Percentiles rank a stretch among this genome's conserved stretches.
phyloP scores from a whole-genome alignment of 2,329 filamentous ascomycete species.

The Cylindrodendrum hubeiense region DNA sequence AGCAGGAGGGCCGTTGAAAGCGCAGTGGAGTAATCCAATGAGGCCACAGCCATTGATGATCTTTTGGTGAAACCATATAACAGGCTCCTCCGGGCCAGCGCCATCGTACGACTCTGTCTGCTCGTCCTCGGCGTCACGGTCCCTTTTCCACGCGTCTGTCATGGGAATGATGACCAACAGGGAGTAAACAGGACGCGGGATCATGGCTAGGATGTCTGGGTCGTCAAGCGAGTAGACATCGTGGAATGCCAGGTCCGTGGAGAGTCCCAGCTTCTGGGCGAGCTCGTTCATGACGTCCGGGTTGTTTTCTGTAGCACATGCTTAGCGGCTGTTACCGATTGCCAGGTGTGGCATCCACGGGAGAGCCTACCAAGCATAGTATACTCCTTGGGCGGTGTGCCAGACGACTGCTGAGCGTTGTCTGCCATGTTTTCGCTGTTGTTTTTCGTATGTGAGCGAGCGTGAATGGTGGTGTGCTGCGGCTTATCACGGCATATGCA shows the following conservation, averaged over 20 bases:
- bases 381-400: neutral
- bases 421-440: neutral
- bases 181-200: slow-evolving; percentile 85
- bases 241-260: slow-evolving; percentile 76
- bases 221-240: slow-evolving; percentile 90
- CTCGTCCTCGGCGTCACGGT: neutral
- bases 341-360: neutral
- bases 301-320: slow-evolving; percentile 59
- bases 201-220: slow-evolving; percentile 80
- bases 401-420: neutral
- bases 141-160: slow-evolving; percentile 76
- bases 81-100: slow-evolving; percentile 41
- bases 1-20: slow-evolving; percentile 65
- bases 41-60: slow-evolving; percentile 80
- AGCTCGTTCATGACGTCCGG: slow-evolving; percentile 85
- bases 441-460: neutral
- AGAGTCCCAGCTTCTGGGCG: slow-evolving; percentile 81
- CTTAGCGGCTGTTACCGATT: neutral
- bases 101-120: slow-evolving; percentile 9
- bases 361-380: slow-evolving; percentile 7
- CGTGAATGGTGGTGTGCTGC: no score
- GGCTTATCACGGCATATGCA: no score
- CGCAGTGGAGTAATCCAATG: slow-evolving; percentile 74
- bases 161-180: slow-evolving; percentile 89
- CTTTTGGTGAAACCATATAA: slow-evolving; percentile 80